Evolutionary conservation across 768 basidiomycete genomes (phyloP).

Genomic region (Mycena sanguinolenta): DNA sequence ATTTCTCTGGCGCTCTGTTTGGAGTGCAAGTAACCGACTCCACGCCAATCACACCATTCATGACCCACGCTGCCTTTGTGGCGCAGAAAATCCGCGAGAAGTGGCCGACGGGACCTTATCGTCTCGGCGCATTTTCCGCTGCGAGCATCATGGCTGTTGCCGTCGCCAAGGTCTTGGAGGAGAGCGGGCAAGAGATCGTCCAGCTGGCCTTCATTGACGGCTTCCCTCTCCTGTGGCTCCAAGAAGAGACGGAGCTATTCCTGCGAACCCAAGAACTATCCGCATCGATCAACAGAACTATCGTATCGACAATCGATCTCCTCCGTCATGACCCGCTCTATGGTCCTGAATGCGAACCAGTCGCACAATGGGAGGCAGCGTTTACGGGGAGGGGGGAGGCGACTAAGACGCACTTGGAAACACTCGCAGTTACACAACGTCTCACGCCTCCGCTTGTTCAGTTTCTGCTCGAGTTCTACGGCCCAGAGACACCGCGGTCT

Average conservation of each 20-base stretch:
- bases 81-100: slow-evolving; percentile 6
- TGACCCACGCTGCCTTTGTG: neutral
- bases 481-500: neutral
- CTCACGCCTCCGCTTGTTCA: neutral
- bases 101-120: slow-evolving; percentile 10
- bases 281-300: neutral
- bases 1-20: slow-evolving; percentile 15
- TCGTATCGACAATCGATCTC: neutral
- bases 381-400: neutral
- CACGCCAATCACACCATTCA: neutral
- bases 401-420: neutral
- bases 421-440: neutral
- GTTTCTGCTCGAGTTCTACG: neutral
- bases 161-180: slow-evolving; percentile 15
- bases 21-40: slow-evolving; percentile 7
- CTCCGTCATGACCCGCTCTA: neutral
- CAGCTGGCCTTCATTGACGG: slow-evolving; percentile 14
- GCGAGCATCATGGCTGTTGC: slow-evolving; percentile 2
- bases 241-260: neutral
- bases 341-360: neutral
- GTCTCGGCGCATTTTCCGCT: slow-evolving; percentile 1
- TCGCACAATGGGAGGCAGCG: neutral
- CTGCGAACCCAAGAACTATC: neutral
- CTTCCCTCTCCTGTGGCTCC: neutral
- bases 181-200: neutral